Conservation (phyloP, 2,329 filamentous ascomycete genomes). For the Fusarium sp. region DNA sequence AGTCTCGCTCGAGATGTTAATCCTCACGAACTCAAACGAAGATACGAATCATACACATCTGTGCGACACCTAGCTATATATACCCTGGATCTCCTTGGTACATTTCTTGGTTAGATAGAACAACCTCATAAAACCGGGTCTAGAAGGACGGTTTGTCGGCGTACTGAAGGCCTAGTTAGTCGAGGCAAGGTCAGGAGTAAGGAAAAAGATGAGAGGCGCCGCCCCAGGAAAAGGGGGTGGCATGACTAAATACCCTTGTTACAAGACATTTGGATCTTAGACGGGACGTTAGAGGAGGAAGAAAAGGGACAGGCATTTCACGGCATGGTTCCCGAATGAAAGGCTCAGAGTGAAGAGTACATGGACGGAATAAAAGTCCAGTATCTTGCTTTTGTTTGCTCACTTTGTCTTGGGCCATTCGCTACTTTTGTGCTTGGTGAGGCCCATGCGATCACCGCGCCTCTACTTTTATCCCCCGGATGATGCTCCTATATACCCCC, state of each 20-base stretch:
- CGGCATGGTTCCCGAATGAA: not conserved
- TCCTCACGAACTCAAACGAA: constrained; percentile 42
- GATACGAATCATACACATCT: constrained; percentile 32
- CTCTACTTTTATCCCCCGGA: constrained; percentile 20
- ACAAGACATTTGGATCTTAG: constrained; percentile 24
- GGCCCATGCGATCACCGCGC: constrained; percentile 9
- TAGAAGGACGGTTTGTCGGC: constrained; percentile 15
- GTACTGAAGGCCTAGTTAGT: constrained; percentile 6
- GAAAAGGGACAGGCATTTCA: not conserved
- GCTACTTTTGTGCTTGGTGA: constrained; percentile 5
- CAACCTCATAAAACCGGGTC: constrained; percentile 13
- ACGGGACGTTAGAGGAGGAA: constrained; percentile 18
- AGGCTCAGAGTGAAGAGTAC: not conserved
- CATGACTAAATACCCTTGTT: constrained; percentile 33
- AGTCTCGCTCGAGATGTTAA: constrained; percentile 28
- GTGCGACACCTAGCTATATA: constrained; percentile 36
- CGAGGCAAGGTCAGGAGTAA: constrained; percentile 16
- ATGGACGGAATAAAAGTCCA: constrained; percentile 37
- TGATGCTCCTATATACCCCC: constrained; percentile 32
- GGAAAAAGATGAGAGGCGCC: constrained; percentile 18
- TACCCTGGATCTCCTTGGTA: constrained; percentile 38
- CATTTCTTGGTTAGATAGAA: constrained; percentile 43
- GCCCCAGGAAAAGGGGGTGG: constrained; percentile 8
- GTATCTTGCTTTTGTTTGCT: constrained; percentile 21
- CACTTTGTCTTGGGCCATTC: constrained; percentile 13